These are phyloP conservation scores for Penicillium diatomitis DNA, from an alignment of 495 filamentous ascomycete species.

Conservation along the genomic window DNA sequence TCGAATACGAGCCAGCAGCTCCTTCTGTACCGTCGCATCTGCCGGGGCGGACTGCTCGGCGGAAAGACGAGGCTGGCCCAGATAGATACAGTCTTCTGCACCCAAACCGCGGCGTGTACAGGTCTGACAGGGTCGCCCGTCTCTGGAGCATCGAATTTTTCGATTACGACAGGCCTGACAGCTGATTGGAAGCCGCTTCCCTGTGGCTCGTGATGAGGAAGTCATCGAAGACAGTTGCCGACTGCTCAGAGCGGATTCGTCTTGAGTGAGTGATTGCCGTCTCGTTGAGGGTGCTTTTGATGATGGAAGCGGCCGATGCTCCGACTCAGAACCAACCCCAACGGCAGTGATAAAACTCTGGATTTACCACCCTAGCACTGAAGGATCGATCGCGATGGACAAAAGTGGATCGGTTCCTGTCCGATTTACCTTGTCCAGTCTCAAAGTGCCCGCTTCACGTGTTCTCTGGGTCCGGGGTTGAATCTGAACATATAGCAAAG, in stretches of 20 bases:
- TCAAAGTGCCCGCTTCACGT: not conserved
- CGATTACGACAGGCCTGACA: slow-evolving; percentile 34
- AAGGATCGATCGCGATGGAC: no score
- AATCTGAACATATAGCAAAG: not conserved
- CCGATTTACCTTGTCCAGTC: not conserved
- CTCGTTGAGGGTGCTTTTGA: no score
- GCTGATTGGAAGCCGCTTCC: slow-evolving; percentile 34
- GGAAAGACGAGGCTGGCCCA: slow-evolving; percentile 32
- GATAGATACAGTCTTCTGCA: slow-evolving; percentile 35
- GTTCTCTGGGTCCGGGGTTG: not conserved
- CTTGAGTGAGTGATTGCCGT: not conserved
- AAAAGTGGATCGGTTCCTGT: no score
- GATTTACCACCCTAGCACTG: no score
- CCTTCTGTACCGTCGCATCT: slow-evolving; percentile 23
- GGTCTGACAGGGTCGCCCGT: slow-evolving; percentile 33
- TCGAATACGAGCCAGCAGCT: slow-evolving; percentile 28
- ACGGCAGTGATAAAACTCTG: no score
- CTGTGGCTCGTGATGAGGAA: slow-evolving; percentile 19
- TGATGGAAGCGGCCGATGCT: no score
- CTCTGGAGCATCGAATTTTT: slow-evolving; percentile 34
- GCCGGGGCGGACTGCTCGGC: slow-evolving; percentile 19
- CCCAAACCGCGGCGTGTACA: slow-evolving; percentile 32
- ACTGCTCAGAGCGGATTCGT: not conserved
- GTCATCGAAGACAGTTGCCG: slow-evolving; percentile 7
- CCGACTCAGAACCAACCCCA: no score